Conservation (phyloP, 2,329 filamentous ascomycete genomes). For the Calonectria pauciramosa region DNA sequence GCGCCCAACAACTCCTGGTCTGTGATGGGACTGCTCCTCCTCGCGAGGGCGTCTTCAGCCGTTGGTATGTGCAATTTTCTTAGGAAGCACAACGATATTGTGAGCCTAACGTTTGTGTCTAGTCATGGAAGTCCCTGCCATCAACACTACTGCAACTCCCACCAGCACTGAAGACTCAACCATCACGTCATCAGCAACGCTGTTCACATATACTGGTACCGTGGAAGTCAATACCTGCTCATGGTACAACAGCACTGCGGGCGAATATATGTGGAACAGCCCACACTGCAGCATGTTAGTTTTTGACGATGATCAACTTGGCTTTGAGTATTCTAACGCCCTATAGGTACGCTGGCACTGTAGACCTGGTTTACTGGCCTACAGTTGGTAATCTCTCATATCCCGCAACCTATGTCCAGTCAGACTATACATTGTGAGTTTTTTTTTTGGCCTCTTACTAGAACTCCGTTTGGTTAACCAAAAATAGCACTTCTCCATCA, state of each 20-base stretch:
- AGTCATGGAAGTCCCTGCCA: background rate
- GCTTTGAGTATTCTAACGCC: background rate
- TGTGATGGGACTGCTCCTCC: background rate
- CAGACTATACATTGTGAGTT: constrained; percentile 4
- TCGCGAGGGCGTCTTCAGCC: background rate
- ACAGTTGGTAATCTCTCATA: background rate
- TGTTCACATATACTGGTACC: too few species aligned
- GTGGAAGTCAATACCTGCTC: background rate
- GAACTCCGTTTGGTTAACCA: too few species aligned
- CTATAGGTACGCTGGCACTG: background rate
- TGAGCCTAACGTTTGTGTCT: background rate
- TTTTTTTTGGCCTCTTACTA: background rate
- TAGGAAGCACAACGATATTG: background rate
- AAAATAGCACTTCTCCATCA: background rate
- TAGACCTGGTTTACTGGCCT: constrained; percentile 13
- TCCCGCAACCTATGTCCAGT: background rate
- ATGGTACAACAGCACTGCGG: background rate
- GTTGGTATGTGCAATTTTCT: background rate
- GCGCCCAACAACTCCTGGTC: background rate
- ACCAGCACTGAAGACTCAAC: background rate
- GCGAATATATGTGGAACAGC: constrained; percentile 3
- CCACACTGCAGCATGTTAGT: constrained; percentile 13
- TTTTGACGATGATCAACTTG: too few species aligned
- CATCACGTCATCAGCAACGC: background rate
- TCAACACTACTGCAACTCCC: background rate